A percentile compares a stretch with the other conserved stretches of the same genome.
Conservation (phyloP, 2,329 filamentous ascomycete species). For the Aspergillus nomiae region DNA sequence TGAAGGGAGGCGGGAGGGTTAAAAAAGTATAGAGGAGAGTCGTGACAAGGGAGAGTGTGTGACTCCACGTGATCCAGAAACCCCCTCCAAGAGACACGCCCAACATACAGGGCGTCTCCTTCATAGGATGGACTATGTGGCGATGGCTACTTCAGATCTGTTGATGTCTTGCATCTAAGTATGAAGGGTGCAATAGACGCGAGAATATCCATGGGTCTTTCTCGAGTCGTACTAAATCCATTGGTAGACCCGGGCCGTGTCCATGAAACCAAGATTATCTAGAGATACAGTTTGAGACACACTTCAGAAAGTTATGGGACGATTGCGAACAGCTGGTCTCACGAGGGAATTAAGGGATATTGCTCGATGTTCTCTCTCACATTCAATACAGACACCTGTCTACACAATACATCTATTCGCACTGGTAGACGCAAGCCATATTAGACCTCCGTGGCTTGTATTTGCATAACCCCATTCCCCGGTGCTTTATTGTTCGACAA, state of each 20-base stretch:
- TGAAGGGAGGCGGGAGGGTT: constrained; percentile 10
- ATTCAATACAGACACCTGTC: neutral
- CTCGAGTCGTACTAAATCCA: neutral
- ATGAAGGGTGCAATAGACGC: constrained; percentile 6
- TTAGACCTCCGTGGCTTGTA: constrained; percentile 4
- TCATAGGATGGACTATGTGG: neutral
- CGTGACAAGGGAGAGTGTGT: neutral
- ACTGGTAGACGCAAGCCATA: neutral
- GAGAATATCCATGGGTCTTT: neutral
- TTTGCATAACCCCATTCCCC: neutral
- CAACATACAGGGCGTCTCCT: neutral
- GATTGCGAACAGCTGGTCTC: neutral
- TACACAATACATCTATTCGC: neutral
- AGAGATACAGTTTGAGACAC: neutral
- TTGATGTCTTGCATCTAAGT: neutral
- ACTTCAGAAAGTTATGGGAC: neutral
- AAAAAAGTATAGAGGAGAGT: neutral
- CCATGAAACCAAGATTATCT: neutral
- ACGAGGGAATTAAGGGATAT: neutral
- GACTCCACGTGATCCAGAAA: constrained; percentile 13
- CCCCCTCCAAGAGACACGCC: neutral
- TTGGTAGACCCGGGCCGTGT: neutral
- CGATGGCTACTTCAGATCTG: neutral
- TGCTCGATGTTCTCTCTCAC: neutral
- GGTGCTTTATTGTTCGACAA: neutral